A percentile compares a stretch with the other conserved stretches of the same genome.
These are phyloP conservation scores for Solanum etuberosum DNA, from an alignment of 257 asterid genomes.

Conservation along the genomic window DNA sequence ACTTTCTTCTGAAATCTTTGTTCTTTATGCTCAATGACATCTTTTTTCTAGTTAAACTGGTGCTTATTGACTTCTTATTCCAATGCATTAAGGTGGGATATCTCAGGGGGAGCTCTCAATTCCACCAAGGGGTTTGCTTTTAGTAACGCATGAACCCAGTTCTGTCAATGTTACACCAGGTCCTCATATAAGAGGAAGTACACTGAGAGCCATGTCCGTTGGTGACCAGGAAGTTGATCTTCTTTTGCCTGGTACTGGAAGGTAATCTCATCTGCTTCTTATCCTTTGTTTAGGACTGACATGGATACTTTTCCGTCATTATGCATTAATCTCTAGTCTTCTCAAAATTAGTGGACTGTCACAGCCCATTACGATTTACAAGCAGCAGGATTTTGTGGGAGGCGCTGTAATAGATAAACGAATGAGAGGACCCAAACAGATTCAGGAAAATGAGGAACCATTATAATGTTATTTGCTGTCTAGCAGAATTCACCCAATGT, in stretches of 20 bases:
- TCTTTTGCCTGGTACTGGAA: conserved; percentile 44
- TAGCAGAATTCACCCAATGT: neutral
- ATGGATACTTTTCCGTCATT: neutral
- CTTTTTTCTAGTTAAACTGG: neutral
- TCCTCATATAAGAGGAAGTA: conserved; percentile 38
- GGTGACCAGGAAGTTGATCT: conserved; percentile 47
- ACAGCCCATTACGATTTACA: neutral
- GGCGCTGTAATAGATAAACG: neutral
- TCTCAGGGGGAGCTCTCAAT: conserved; percentile 31
- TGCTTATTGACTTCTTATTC: neutral
- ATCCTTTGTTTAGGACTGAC: neutral
- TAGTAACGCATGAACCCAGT: conserved; percentile 44
- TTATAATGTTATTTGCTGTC: neutral
- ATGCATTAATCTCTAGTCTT: neutral
- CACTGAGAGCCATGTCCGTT: conserved; percentile 30
- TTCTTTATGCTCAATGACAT: neutral
- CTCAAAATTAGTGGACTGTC: neutral
- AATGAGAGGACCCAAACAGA: neutral
- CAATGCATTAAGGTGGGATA: conserved; percentile 15
- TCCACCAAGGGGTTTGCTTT: conserved; percentile 37
- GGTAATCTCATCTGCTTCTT: conserved; percentile 17
- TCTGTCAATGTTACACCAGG: conserved; percentile 33
- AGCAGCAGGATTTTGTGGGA: neutral
- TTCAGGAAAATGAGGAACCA: neutral
- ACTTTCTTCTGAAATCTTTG: neutral